phyloP scores from a whole-genome alignment of 2,329 filamentous ascomycete genomes.

The Beauveria rudraprayagi region DNA sequence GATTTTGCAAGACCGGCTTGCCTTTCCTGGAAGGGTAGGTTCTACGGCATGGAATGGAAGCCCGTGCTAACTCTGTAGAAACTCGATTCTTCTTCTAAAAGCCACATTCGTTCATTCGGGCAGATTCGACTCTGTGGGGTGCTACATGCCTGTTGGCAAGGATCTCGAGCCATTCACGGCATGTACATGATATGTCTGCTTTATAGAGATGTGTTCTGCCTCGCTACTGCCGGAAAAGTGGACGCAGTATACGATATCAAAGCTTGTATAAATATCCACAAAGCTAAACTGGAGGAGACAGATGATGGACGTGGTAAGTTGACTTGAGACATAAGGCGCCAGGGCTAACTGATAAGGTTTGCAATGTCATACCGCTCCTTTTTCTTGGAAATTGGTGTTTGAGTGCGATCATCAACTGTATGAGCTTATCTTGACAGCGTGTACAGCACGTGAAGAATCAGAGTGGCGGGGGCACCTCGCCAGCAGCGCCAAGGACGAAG shows the following conservation, averaged over 20 bases:
- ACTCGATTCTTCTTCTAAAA: constrained; percentile 46
- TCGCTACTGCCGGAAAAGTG: constrained; percentile 60
- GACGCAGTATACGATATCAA: constrained; percentile 64
- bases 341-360: constrained; percentile 48
- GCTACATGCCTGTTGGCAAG: constrained; percentile 76
- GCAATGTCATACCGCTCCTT: constrained; percentile 77
- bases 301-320: constrained; percentile 65
- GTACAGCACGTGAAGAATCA: constrained; percentile 68
- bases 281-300: constrained; percentile 58
- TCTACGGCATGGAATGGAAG: no score
- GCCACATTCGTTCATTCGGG: constrained; percentile 70
- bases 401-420: constrained; percentile 68
- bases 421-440: constrained; percentile 82
- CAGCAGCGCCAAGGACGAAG: constrained; percentile 39
- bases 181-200: constrained; percentile 78
- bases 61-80: constrained; percentile 26
- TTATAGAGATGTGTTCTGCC: constrained; percentile 71
- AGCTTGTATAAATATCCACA: constrained; percentile 62
- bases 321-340: neutral
- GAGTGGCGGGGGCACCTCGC: constrained; percentile 69
- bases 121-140: constrained; percentile 75
- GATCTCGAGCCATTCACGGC: constrained; percentile 57
- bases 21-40: constrained; percentile 61
- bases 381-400: constrained; percentile 89
- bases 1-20: constrained; percentile 72